Percentiles rank a stretch among this genome's conserved stretches.
These are phyloP conservation scores for Coleophoma eucalyptorum DNA, from an alignment of 2,329 filamentous ascomycete species.

Conservation along the genomic window DNA sequence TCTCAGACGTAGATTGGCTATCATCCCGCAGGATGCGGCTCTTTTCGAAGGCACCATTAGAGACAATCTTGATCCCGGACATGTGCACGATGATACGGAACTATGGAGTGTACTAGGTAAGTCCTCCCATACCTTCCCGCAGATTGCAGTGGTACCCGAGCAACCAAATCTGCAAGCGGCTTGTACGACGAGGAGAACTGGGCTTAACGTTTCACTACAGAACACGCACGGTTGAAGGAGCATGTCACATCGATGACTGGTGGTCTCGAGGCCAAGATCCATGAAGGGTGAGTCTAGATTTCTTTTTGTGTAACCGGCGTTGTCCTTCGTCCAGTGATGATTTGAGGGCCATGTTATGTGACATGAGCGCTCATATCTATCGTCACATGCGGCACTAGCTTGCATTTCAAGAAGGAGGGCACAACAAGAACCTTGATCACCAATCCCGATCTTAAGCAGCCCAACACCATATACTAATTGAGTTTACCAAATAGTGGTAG, in stretches of 20 bases:
- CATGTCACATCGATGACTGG: constrained; percentile 84
- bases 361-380: too few species aligned
- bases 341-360: too few species aligned
- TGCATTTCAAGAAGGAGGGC: not conserved
- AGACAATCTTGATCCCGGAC: constrained; percentile 92
- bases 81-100: constrained; percentile 95
- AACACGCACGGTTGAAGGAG: constrained; percentile 91
- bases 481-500: constrained; percentile 55
- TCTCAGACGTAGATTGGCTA: constrained; percentile 82
- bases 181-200: constrained; percentile 16
- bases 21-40: constrained; percentile 96
- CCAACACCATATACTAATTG: not conserved
- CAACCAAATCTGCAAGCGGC: constrained; percentile 20
- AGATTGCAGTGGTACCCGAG: constrained; percentile 17
- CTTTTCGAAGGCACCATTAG: constrained; percentile 91
- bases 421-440: not conserved
- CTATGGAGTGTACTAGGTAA: constrained; percentile 91
- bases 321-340: too few species aligned
- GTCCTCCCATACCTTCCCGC: constrained; percentile 29
- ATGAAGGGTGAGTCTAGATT: constrained; percentile 75
- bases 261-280: constrained; percentile 82
- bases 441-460: not conserved
- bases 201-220: constrained; percentile 36
- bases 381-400: not conserved
- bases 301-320: too few species aligned